Evolutionary conservation across 2,329 filamentous ascomycete species (phyloP), one percentile per base, ranked within the genome.

Genomic region (Colletotrichum neosansevieriae): DNA sequence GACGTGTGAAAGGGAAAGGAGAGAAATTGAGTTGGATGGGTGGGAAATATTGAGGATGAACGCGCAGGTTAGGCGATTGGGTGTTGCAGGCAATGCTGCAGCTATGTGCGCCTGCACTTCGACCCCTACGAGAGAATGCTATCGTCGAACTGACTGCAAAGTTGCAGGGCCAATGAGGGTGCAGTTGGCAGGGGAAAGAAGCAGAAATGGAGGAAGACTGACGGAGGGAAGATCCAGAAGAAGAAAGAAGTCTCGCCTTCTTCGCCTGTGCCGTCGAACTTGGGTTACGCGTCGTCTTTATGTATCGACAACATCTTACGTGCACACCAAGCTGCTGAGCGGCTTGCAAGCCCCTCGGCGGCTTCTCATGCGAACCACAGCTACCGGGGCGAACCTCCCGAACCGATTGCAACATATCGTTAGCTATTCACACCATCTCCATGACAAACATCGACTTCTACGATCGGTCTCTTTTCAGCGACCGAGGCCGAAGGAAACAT

Each of bases 21-120:
- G 47, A 47, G 47, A 38, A 36, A 1, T 19, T 42, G 32, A 40
- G 12, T 19, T 38, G 60, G 36, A 17, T n/a, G 58, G 12, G 45
- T 29, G 65, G 47, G 21, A 19, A 58, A 19, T 19, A n/a, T 56
- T 12, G 29, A n/a, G 58, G 32, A 19, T 42, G 53, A 42, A 19
- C 34, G 19, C 2, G 47, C 15, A 21, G 29, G 53, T 19, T 34
- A 29, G 49, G 19, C 38, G 17, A 32, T 56, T 51, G 63, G 42
- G 13, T 50, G 9, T 50, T 58, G 32, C 38, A 13, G 53, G 11
- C 29, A 38, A 29, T 40, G 44, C 53, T 58, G 59, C 64, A 64
- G 65, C 29, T 47, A n/a, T 64, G 53, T 53, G 53, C 51, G 53
- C 45, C 53, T 47, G 53, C 53, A 64, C 63, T 62, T 58, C 17